These are phyloP conservation scores for Collybiopsis luxurians DNA, from an alignment of 768 basidiomycete genomes.

Conservation along the genomic window DNA sequence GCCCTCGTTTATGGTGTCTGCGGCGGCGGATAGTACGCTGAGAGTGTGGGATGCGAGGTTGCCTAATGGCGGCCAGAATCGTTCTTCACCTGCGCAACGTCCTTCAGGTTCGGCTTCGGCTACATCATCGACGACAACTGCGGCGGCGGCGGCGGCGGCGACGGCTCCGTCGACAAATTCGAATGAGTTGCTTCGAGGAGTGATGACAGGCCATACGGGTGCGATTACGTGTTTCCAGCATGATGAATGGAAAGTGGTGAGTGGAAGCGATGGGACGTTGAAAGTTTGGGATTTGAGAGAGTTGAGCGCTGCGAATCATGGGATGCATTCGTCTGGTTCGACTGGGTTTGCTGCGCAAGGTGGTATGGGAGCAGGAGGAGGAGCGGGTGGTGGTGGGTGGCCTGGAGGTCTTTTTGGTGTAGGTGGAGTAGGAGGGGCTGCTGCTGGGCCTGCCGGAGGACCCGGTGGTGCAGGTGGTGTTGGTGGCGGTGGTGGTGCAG, in stretches of 20 bases:
- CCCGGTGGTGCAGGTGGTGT: not conserved
- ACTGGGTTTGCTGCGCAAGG: not conserved
- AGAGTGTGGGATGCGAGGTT: slow-evolving; percentile 88
- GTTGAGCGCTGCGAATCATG: not conserved
- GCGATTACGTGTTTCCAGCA: slow-evolving; percentile 99
- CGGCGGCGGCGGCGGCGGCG: too few species aligned
- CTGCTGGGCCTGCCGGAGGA: not conserved
- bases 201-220: slow-evolving; percentile 87
- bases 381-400: not conserved
- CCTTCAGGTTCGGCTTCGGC: too few species aligned
- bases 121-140: too few species aligned
- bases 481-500: not conserved
- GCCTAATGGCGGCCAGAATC: too few species aligned
- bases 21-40: slow-evolving; percentile 93
- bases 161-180: not conserved
- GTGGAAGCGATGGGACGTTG: slow-evolving; percentile 92
- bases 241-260: slow-evolving; percentile 95
- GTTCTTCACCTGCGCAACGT: too few species aligned
- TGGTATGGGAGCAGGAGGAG: not conserved
- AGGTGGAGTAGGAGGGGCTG: not conserved
- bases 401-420: not conserved
- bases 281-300: slow-evolving; percentile 98
- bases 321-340: not conserved
- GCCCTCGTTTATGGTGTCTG: slow-evolving; percentile 88
- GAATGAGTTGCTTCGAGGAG: slow-evolving; percentile 56